Percentiles rank a stretch among this genome's conserved stretches.
Conservation (phyloP, 2,329 filamentous ascomycete genomes). For the Epichloe sibirici region DNA sequence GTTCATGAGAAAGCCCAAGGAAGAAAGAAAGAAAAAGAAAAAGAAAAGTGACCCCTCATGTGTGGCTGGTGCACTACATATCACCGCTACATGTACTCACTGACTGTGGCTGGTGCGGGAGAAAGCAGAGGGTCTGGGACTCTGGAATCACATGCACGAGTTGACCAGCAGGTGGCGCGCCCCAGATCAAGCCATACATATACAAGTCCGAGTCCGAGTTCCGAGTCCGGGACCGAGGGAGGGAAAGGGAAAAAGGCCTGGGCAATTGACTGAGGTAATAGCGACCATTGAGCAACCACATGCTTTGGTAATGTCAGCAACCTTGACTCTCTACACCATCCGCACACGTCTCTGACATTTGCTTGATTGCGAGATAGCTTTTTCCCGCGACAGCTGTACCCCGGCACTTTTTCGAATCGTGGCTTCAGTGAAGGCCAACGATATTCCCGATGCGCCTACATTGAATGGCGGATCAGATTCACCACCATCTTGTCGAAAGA, state of each 20-base stretch:
- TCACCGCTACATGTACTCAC: too few relatives aligned
- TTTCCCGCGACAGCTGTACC: background rate
- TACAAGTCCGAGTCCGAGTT: too few relatives aligned
- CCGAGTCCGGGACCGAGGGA: background rate
- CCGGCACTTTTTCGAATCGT: too few relatives aligned
- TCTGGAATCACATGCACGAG: background rate
- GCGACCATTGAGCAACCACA: background rate
- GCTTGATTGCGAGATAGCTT: too few relatives aligned
- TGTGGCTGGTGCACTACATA: slow-evolving; percentile 5
- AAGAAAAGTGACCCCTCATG: slow-evolving; percentile 8
- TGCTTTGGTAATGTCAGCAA: background rate
- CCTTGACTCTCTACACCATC: background rate
- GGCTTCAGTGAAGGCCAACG: too few relatives aligned
- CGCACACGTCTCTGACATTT: too few relatives aligned
- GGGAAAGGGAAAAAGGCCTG: background rate
- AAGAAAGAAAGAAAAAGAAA: background rate
- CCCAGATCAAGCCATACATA: background rate
- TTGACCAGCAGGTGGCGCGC: background rate
- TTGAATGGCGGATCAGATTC: too few relatives aligned
- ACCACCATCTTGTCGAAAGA: too few relatives aligned
- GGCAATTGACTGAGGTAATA: background rate
- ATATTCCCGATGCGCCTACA: too few relatives aligned
- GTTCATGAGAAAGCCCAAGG: background rate
- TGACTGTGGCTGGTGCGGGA: background rate
- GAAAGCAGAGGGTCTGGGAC: background rate